Evolutionary conservation across 352 stramenopile species (phyloP).

Genomic region (Globisporangium megalacanthum): DNA sequence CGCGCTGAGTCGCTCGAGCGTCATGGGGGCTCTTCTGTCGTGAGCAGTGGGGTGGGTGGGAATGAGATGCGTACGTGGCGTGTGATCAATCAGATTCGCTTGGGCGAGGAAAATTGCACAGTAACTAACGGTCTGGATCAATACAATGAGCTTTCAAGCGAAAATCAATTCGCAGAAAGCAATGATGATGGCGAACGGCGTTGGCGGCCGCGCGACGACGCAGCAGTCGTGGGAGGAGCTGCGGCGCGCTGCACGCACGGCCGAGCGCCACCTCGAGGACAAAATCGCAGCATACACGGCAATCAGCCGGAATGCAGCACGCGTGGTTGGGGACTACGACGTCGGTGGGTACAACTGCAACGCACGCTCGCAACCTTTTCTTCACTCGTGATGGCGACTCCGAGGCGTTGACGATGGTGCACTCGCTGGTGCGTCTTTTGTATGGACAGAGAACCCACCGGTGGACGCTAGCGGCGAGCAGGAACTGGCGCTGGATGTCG

Average conservation of each 20-base stretch:
- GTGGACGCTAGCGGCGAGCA: constrained; percentile 50
- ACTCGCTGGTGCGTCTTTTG: neutral
- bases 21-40: constrained; percentile 19
- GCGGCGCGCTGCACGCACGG: constrained; percentile 49
- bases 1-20: constrained; percentile 37
- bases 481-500: constrained; percentile 68
- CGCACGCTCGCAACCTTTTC: neutral
- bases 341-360: constrained; percentile 34
- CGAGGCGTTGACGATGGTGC: no score
- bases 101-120: no score
- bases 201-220: no score
- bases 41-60: neutral
- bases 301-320: constrained; percentile 44
- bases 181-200: constrained; percentile 40
- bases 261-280: constrained; percentile 77
- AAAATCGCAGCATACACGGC: constrained; percentile 71
- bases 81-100: no score
- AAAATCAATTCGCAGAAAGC: neutral
- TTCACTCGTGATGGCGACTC: no score
- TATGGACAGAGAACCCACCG: constrained; percentile 53
- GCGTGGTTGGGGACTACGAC: constrained; percentile 38
- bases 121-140: no score
- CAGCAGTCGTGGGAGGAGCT: constrained; percentile 69
- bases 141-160: no score
- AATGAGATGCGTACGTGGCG: neutral